Conservation (phyloP, 2,329 filamentous ascomycete genomes). For the Aspergillus felis region DNA sequence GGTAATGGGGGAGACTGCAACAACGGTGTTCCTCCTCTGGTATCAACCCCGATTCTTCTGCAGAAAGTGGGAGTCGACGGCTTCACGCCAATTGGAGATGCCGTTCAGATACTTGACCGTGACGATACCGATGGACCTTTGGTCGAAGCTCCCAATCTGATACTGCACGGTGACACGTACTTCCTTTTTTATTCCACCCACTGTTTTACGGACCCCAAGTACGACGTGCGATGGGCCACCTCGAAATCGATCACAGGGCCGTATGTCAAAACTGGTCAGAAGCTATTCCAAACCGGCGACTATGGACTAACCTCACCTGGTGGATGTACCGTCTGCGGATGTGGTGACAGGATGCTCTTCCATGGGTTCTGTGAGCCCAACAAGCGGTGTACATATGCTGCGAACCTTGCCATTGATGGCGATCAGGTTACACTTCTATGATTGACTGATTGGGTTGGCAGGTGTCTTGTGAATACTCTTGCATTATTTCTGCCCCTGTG, state of each 20-base stretch:
- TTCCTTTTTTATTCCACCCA: constrained; percentile 61
- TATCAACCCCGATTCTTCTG: constrained; percentile 39
- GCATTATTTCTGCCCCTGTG: not conserved
- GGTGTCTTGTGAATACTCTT: not conserved
- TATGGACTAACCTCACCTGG: constrained; percentile 29
- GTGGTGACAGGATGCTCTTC: constrained; percentile 31
- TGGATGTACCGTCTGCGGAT: constrained; percentile 28
- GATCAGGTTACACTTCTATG: constrained; percentile 14
- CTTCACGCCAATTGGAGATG: constrained; percentile 49
- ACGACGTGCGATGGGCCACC: constrained; percentile 60
- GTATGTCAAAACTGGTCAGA: constrained; percentile 31
- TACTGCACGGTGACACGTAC: constrained; percentile 47
- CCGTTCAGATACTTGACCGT: constrained; percentile 57
- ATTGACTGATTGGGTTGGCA: not conserved
- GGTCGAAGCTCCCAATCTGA: constrained; percentile 58
- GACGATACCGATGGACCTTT: constrained; percentile 61
- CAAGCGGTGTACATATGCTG: constrained; percentile 29
- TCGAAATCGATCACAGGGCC: constrained; percentile 36
- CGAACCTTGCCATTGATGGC: constrained; percentile 21
- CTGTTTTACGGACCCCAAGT: constrained; percentile 52
- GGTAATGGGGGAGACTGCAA: constrained; percentile 46
- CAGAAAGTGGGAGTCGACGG: constrained; percentile 45
- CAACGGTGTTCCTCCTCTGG: constrained; percentile 39
- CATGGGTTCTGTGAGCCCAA: constrained; percentile 27
- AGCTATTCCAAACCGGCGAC: constrained; percentile 34